Conservation (phyloP, 2,329 filamentous ascomycete genomes). For the Xylaria sp. region DNA sequence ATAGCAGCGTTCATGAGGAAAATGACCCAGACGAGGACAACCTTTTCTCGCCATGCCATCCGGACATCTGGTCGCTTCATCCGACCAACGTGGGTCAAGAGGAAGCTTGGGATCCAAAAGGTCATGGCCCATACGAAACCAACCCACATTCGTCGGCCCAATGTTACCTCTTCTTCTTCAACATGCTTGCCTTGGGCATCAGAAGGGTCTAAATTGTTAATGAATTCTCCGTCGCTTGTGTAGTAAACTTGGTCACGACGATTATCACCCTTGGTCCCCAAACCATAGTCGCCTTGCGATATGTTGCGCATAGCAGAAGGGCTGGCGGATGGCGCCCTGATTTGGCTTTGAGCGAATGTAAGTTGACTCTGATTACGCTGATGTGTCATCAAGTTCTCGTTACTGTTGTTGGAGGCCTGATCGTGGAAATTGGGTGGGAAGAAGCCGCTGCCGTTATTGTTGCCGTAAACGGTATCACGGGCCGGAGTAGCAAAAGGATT, state of each 20-base stretch:
- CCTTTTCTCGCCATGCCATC: constrained; percentile 96
- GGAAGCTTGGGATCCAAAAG: constrained; percentile 92
- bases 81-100: constrained; percentile 82
- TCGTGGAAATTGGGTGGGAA: constrained; percentile 73
- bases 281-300: constrained; percentile 83
- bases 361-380: constrained; percentile 68
- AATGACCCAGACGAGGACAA: constrained; percentile 85
- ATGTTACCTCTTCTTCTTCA: constrained; percentile 73
- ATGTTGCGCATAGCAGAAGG: constrained; percentile 68
- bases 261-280: constrained; percentile 86
- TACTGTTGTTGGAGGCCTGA: constrained; percentile 72
- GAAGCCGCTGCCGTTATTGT: constrained; percentile 72
- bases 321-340: constrained; percentile 68
- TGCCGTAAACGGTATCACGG: constrained; percentile 79
- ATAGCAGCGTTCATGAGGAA: constrained; percentile 81
- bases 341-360: constrained; percentile 53
- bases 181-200: constrained; percentile 81
- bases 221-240: constrained; percentile 74
- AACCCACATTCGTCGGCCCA: constrained; percentile 80
- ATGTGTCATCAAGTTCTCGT: constrained; percentile 75
- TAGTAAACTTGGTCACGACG: constrained; percentile 80
- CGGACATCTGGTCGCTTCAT: constrained; percentile 98
- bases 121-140: constrained; percentile 85
- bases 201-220: constrained; percentile 79
- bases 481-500: constrained; percentile 57